Percentiles rank a stretch among this genome's conserved stretches.
These are phyloP conservation scores for Tilletia horrida DNA, from an alignment of 1,284 basidiomycete species.

Conservation along the genomic window DNA sequence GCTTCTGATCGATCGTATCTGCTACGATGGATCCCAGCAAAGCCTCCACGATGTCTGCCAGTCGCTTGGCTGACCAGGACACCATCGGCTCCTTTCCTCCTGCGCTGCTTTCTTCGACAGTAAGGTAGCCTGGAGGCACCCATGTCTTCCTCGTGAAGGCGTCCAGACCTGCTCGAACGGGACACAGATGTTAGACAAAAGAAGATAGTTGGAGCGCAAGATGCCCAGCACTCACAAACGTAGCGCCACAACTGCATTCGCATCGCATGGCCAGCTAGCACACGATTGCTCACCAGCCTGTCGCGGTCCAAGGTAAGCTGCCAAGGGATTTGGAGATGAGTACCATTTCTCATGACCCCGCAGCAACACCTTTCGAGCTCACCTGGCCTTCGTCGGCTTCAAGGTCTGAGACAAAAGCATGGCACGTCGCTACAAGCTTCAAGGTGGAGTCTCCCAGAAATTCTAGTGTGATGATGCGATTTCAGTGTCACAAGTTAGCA, in stretches of 20 bases:
- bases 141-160: background rate
- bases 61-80: constrained; percentile 29
- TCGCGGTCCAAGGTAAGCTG: background rate
- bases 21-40: constrained; percentile 29
- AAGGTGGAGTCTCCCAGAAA: constrained; percentile 40
- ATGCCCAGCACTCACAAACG: background rate
- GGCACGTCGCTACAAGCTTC: constrained; percentile 33
- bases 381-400: constrained; percentile 33
- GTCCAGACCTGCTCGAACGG: background rate
- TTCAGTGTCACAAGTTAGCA: constrained; percentile 20
- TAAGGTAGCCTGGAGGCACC: constrained; percentile 3
- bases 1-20: background rate
- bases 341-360: background rate
- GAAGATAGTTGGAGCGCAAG: no score
- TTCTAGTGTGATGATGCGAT: constrained; percentile 19
- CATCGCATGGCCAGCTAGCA: constrained; percentile 1
- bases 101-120: background rate
- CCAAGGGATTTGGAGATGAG: constrained; percentile 12
- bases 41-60: constrained; percentile 37
- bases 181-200: no score
- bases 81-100: background rate
- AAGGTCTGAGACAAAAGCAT: constrained; percentile 30
- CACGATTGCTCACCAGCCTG: background rate
- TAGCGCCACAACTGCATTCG: constrained; percentile 7
- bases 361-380: constrained; percentile 22